A percentile compares a stretch with the other conserved stretches of the same genome.
Evolutionary conservation across 805 yeast species (phyloP).

Genomic region (Kodamaea neixiangensis): DNA sequence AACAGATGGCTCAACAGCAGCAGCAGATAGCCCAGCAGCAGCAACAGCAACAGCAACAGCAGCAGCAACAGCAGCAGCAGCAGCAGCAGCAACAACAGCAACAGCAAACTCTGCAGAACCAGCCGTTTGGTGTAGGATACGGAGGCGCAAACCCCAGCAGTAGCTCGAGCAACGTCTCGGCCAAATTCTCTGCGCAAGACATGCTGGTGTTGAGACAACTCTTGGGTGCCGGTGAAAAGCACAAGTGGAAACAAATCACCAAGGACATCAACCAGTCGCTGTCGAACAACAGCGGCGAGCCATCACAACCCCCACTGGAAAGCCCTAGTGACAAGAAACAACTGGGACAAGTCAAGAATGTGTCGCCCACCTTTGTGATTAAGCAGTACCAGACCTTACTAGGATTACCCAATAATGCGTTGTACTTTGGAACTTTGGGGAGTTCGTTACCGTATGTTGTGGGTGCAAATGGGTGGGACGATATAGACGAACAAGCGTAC

Average conservation of each 20-base stretch:
- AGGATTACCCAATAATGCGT: slow-evolving; percentile 52
- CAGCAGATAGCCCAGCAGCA: slow-evolving; percentile 8
- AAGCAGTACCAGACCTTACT: slow-evolving; percentile 56
- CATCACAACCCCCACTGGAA: slow-evolving; percentile 1
- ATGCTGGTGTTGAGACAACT: slow-evolving; percentile 47
- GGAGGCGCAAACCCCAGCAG: slow-evolving; percentile 7
- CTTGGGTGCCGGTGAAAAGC: slow-evolving; percentile 53
- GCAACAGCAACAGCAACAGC: slow-evolving; percentile 14
- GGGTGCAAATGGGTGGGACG: slow-evolving; percentile 47
- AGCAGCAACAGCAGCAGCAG: slow-evolving; percentile 16
- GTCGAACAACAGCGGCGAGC: slow-evolving; percentile 6
- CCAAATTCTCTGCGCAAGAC: slow-evolving; percentile 45
- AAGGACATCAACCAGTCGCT: slow-evolving; percentile 24
- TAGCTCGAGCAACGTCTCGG: slow-evolving; percentile 9
- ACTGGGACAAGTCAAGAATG: slow-evolving; percentile 32
- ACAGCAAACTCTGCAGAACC: slow-evolving; percentile 12
- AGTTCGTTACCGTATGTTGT: slow-evolving; percentile 57
- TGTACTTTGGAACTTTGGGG: slow-evolving; percentile 46
- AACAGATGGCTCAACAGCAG: slow-evolving; percentile 15
- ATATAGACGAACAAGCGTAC: slow-evolving; percentile 17
- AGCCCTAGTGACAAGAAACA: slow-evolving; percentile 12
- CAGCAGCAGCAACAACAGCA: slow-evolving; percentile 15
- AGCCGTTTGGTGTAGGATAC: slow-evolving; percentile 8
- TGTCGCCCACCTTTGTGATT: slow-evolving; percentile 54
- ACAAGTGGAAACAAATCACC: slow-evolving; percentile 62